Evolutionary conservation across 2,329 filamentous ascomycete species (phyloP).

Genomic region (Monosporascus sp.): DNA sequence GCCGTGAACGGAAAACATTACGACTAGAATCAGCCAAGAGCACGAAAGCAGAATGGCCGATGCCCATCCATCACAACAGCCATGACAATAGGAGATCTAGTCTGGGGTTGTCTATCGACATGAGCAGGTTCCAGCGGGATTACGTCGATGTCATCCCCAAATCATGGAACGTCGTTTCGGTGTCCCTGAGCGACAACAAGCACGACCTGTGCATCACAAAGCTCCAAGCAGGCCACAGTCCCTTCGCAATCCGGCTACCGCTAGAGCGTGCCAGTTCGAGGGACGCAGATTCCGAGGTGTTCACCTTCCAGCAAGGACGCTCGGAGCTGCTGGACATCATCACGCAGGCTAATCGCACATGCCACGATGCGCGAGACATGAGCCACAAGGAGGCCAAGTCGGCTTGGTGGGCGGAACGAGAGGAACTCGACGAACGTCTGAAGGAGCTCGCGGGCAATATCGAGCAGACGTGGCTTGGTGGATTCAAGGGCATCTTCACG

Average conservation of each 20-base stretch:
- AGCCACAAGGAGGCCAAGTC: slow-evolving; percentile 68
- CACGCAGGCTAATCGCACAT: slow-evolving; percentile 72
- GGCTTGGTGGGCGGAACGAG: slow-evolving; percentile 86
- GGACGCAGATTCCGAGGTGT: slow-evolving; percentile 71
- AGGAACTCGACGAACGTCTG: slow-evolving; percentile 71
- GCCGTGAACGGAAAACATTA: slow-evolving; percentile 56
- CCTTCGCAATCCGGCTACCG: slow-evolving; percentile 83
- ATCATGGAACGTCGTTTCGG: slow-evolving; percentile 79
- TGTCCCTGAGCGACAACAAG: slow-evolving; percentile 74
- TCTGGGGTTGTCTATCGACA: slow-evolving; percentile 44
- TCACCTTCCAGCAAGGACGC: slow-evolving; percentile 76
- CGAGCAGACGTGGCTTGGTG: slow-evolving; percentile 90
- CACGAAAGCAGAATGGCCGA: slow-evolving; percentile 29
- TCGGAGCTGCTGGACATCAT: slow-evolving; percentile 81
- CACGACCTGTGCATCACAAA: slow-evolving; percentile 89
- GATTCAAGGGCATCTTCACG: slow-evolving; percentile 91
- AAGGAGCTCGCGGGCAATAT: slow-evolving; percentile 77
- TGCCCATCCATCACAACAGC: slow-evolving; percentile 22
- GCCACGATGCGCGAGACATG: slow-evolving; percentile 68
- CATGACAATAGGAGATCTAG: slow-evolving; percentile 34
- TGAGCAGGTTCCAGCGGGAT: slow-evolving; percentile 65
- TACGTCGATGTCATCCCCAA: slow-evolving; percentile 82
- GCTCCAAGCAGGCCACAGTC: slow-evolving; percentile 66
- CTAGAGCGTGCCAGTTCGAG: slow-evolving; percentile 76
- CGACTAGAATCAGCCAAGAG: slow-evolving; percentile 33